Base-by-base conservation (phyloP, 2,329 filamentous ascomycete species). In the Fusarium haematococcum region DNA sequence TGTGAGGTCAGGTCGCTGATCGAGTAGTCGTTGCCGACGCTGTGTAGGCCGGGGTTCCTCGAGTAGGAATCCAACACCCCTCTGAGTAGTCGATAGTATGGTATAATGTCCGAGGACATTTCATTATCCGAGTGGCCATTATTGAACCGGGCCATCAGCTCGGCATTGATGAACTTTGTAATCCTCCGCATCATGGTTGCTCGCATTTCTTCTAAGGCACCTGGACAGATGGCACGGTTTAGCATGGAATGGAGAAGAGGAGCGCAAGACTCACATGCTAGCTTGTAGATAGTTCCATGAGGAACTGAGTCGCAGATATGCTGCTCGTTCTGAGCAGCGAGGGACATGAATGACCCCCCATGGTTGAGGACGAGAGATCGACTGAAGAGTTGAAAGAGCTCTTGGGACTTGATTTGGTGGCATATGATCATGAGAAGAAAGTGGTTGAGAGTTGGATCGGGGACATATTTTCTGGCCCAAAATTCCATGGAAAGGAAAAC, bases 401-500 rank as follows among this genome's bases (percentile, higher is more conserved):
- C 6, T 18, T 39, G 10, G 7, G 20, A 20, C 2, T 27, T 11
- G 7, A 63, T n/a, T 16, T 23, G 9, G 7, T 50, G 57, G 33
- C 37, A 62, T 16, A 33, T 23, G 13, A 58, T 5, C 23, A 67
- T 32, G 32, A 58, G 50, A 13, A 35, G 23, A 52, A 67, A 20
- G 52, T 32, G 30, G 52, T 57, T 23, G 52, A 23, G 14, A 57
- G n/a, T n/a, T 7, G 10, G 9, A 9, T 13, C 23, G 4, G 10
- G 23, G 8, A 30, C 13, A n/a, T 30, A n/a, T 13, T 20, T 45
- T 35, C 7, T 20, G 20, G 35, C 52, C 69, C 69, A 70, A 16
- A n/a, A 18, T 23, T 65, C 50, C 11, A 67, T 32, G 8, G 32
- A 61, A n/a, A 69, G n/a, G 11, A 43, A 64, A 27, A 73, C 37